Percentiles rank a stretch among this genome's conserved stretches.
phyloP scores from a whole-genome alignment of 768 basidiomycete genomes.

The Paxillus rubicundulus region DNA sequence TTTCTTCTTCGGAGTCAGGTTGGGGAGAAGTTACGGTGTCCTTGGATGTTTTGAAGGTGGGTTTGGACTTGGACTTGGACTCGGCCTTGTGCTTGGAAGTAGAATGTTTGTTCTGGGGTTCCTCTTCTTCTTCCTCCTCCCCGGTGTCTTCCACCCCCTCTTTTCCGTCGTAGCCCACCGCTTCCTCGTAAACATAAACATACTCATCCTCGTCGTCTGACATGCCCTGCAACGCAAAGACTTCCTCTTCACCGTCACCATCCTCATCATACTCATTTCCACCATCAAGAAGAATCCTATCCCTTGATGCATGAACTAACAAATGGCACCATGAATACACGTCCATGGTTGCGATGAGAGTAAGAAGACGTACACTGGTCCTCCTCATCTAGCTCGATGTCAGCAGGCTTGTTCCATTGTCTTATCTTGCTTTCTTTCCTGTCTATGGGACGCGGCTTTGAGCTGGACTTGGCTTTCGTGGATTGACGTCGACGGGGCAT shows the following conservation, averaged over 20 bases:
- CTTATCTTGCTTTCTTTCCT: constrained; percentile 52
- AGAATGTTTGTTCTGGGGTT: not conserved
- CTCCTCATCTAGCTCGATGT: constrained; percentile 75
- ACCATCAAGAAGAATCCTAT: constrained; percentile 77
- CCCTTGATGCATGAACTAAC: constrained; percentile 69
- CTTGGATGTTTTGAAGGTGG: constrained; percentile 15
- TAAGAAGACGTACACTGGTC: constrained; percentile 63
- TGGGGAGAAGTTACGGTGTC: not conserved
- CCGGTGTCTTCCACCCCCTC: constrained; percentile 24
- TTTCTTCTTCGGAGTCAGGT: constrained; percentile 41
- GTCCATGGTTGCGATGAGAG: not conserved
- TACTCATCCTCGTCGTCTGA: constrained; percentile 45
- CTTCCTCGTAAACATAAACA: constrained; percentile 20
- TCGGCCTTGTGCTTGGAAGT: constrained; percentile 13
- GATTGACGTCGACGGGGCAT: constrained; percentile 49
- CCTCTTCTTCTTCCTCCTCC: constrained; percentile 19
- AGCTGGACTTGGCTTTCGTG: constrained; percentile 33
- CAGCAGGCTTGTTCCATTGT: constrained; percentile 64
- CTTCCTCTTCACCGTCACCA: constrained; percentile 70
- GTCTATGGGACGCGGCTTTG: constrained; percentile 47
- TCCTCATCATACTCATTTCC: constrained; percentile 48
- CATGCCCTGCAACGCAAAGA: constrained; percentile 70
- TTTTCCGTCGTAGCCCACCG: constrained; percentile 2
- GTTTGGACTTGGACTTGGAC: constrained; percentile 7
- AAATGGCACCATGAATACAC: not conserved